Percentiles rank a stretch among this genome's conserved stretches.
phyloP scores from a whole-genome alignment of 2,329 filamentous ascomycete species.

The Penicillium glabrum region DNA sequence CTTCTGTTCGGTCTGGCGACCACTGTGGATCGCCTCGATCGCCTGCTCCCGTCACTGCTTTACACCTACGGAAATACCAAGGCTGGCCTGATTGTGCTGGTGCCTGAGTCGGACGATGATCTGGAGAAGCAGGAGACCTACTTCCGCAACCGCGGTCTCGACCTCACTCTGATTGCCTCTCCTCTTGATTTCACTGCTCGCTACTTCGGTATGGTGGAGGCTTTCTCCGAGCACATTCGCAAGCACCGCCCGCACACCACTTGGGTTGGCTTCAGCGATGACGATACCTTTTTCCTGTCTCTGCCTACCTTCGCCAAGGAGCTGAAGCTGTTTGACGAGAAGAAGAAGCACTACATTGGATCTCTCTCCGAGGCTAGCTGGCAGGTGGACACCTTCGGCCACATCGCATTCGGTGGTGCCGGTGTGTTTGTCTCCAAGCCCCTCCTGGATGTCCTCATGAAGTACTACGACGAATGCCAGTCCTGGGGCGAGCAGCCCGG shows the following conservation, averaged over 20 bases:
- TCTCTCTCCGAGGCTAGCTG: slow-evolving; percentile 44
- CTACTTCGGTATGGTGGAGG: slow-evolving; percentile 45
- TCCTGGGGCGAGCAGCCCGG: slow-evolving; percentile 44
- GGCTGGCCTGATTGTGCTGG: slow-evolving; percentile 41
- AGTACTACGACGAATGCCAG: slow-evolving; percentile 44
- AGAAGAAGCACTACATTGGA: slow-evolving; percentile 45
- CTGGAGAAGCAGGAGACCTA: slow-evolving; percentile 40
- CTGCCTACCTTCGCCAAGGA: slow-evolving; percentile 39
- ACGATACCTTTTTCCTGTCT: slow-evolving; percentile 46
- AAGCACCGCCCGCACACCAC: slow-evolving; percentile 40
- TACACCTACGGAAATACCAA: slow-evolving; percentile 45
- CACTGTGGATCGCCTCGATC: slow-evolving; percentile 44
- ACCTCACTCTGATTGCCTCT: slow-evolving; percentile 40
- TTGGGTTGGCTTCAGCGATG: slow-evolving; percentile 46
- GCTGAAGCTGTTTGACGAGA: slow-evolving; percentile 40
- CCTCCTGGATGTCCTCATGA: slow-evolving; percentile 38
- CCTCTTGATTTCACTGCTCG: slow-evolving; percentile 44
- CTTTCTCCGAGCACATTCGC: slow-evolving; percentile 40
- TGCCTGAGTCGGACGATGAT: slow-evolving; percentile 42
- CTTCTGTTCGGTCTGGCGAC: slow-evolving; percentile 45
- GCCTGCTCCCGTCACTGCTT: slow-evolving; percentile 40
- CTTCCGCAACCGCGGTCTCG: slow-evolving; percentile 43
- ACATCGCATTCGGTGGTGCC: slow-evolving; percentile 46
- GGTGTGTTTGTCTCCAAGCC: slow-evolving; percentile 46
- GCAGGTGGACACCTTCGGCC: slow-evolving; percentile 45